These are phyloP conservation scores for Nicotiana paniculata DNA, from an alignment of 257 asterid genomes.

Conservation along the genomic window DNA sequence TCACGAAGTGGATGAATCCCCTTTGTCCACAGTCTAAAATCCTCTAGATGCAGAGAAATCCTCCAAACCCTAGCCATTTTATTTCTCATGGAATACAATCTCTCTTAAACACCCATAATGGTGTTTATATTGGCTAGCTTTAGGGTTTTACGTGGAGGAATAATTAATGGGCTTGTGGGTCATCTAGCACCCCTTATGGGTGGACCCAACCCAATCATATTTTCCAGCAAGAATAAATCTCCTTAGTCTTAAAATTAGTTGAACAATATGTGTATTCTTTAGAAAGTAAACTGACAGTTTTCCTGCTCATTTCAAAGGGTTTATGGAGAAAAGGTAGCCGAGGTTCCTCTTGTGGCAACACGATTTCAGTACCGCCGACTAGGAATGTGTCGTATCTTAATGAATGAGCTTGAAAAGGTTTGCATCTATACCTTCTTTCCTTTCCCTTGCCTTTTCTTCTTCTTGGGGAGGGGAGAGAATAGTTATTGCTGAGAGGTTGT, in stretches of 20 bases:
- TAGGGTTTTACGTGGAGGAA: too few species aligned
- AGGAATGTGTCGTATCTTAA: conserved; percentile 77
- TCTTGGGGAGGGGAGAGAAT: background rate
- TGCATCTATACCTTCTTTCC: conserved; percentile 4
- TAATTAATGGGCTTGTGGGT: too few species aligned
- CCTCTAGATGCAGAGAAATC: too few species aligned
- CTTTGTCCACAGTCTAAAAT: too few species aligned
- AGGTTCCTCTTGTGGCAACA: conserved; percentile 73
- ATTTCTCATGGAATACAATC: too few species aligned
- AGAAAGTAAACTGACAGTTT: conserved; percentile 2
- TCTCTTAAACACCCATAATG: too few species aligned
- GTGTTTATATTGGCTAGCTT: too few species aligned
- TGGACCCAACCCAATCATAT: too few species aligned
- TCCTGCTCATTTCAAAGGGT: conserved; percentile 33
- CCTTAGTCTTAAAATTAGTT: background rate
- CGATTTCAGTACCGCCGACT: conserved; percentile 69
- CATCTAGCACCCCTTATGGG: too few species aligned
- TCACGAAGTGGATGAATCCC: too few species aligned
- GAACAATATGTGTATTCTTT: background rate
- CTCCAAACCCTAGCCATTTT: too few species aligned
- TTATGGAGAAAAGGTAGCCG: conserved; percentile 67
- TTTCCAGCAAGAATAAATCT: background rate
- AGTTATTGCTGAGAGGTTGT: background rate
- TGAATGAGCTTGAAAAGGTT: conserved; percentile 81
- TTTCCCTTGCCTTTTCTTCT: background rate